These are phyloP conservation scores for Glebionis coronaria DNA, from an alignment of 129 eudicot species.

Conservation along the genomic window DNA sequence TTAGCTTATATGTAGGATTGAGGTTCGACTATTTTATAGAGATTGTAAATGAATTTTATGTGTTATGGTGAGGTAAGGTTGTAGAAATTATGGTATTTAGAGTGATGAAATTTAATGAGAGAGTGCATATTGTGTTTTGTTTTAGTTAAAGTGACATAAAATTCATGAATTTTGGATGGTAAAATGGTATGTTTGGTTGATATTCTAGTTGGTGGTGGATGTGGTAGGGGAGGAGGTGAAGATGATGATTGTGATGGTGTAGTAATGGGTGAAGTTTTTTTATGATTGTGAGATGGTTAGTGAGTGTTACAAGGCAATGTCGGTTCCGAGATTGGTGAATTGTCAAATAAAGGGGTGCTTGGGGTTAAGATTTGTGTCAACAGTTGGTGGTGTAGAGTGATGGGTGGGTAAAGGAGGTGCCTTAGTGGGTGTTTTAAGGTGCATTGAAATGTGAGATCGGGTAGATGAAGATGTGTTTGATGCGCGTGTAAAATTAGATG, in stretches of 20 bases:
- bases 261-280: not conserved
- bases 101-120: not conserved
- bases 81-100: not conserved
- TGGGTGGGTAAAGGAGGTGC: too few species aligned
- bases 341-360: too few species aligned
- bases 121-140: not conserved
- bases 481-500: not conserved
- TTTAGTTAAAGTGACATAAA: too few species aligned
- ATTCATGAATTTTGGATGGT: not conserved
- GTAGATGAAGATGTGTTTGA: not conserved
- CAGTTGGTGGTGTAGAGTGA: too few species aligned
- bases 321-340: not conserved
- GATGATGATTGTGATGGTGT: not conserved
- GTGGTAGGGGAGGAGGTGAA: not conserved
- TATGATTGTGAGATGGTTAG: not conserved
- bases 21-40: not conserved
- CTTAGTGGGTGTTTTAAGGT: too few species aligned
- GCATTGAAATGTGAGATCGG: not conserved
- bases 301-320: rapidly evolving
- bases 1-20: not conserved
- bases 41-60: not conserved
- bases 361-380: too few species aligned
- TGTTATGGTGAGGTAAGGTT: not conserved
- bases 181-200: not conserved
- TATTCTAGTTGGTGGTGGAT: not conserved